Evolutionary conservation across 495 filamentous ascomycete genomes (phyloP).

Genomic region (Aspergillus egyptiacus): DNA sequence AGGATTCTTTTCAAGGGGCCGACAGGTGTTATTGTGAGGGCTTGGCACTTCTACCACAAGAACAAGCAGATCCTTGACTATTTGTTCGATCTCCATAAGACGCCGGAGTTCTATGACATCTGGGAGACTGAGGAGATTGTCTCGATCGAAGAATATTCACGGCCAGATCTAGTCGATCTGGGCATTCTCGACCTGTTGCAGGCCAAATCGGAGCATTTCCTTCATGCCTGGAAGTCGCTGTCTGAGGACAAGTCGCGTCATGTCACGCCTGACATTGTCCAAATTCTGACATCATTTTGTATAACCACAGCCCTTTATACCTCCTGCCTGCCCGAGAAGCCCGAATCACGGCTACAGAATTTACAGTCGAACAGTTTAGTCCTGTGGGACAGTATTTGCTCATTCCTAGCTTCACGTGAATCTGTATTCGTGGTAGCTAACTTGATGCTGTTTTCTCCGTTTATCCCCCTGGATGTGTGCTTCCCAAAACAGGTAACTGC

Average conservation of each 20-base stretch:
- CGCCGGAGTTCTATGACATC: constrained; percentile 23
- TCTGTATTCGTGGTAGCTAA: constrained; percentile 27
- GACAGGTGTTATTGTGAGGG: constrained; percentile 25
- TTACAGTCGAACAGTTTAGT: constrained; percentile 27
- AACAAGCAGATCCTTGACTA: constrained; percentile 33
- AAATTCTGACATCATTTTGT: constrained; percentile 43
- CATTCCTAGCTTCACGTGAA: constrained; percentile 28
- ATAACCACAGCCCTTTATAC: constrained; percentile 30
- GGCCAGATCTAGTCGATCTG: constrained; percentile 35
- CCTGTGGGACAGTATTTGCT: constrained; percentile 35
- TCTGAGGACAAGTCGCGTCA: constrained; percentile 37
- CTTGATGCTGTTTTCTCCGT: constrained; percentile 29
- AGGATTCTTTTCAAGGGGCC: constrained; percentile 20
- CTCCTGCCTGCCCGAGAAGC: constrained; percentile 30
- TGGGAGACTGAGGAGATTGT: constrained; percentile 24
- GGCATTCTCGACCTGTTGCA: constrained; percentile 43
- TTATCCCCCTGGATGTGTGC: constrained; percentile 24
- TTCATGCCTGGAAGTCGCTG: constrained; percentile 40
- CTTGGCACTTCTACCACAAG: constrained; percentile 34
- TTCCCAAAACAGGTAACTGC: constrained; percentile 11
- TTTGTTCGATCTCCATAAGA: constrained; percentile 27
- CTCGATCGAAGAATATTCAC: constrained; percentile 19
- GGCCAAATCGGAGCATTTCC: constrained; percentile 38
- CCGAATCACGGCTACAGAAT: constrained; percentile 21
- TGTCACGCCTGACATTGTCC: constrained; percentile 41